Evolutionary conservation across 768 basidiomycete genomes (phyloP).

Genomic region (Boletus vinaceobasis): DNA sequence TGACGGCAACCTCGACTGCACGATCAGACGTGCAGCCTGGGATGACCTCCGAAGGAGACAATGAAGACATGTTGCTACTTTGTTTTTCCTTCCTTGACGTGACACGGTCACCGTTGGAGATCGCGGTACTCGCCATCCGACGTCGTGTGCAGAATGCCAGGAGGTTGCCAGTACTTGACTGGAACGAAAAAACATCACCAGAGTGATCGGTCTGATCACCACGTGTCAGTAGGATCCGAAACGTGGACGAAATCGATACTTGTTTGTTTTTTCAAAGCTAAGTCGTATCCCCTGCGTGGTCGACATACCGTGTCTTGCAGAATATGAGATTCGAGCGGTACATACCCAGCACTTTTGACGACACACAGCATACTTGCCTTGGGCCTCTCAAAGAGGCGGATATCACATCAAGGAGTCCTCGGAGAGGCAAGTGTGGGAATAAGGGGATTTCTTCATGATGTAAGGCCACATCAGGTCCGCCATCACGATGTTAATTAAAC

Average conservation of each 20-base stretch:
- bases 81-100: neutral
- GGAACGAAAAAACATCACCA: neutral
- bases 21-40: neutral
- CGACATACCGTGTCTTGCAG: neutral
- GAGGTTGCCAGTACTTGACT: neutral
- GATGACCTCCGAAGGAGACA: neutral
- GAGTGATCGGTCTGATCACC: neutral
- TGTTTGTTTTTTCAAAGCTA: neutral
- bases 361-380: neutral
- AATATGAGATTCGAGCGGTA: neutral
- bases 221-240: neutral
- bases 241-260: neutral
- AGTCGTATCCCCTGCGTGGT: neutral
- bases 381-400: no score
- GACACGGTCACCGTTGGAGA: neutral
- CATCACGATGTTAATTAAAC: neutral
- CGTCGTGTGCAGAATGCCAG: neutral
- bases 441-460: neutral
- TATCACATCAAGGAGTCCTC: neutral
- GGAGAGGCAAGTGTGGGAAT: neutral
- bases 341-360: no score
- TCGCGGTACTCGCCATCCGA: neutral
- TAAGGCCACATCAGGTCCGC: neutral
- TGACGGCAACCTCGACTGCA: neutral
- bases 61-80: neutral